Percentiles rank a stretch among this genome's conserved stretches.
Conservation (phyloP, 2,329 filamentous ascomycete species). For the Aspergillus ochraceoroseus region DNA sequence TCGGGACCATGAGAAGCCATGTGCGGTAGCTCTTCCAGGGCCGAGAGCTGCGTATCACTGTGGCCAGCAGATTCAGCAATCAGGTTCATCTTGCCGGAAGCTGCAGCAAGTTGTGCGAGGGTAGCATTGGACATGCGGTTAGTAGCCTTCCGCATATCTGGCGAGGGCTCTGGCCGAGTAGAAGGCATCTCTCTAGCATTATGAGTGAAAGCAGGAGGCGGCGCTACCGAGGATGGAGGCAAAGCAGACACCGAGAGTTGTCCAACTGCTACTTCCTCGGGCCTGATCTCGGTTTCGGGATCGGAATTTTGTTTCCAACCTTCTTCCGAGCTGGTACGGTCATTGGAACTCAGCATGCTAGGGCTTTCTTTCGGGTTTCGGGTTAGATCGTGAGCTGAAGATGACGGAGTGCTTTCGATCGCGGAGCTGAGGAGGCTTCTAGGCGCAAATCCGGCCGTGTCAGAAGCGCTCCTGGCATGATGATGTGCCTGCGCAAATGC, state of each 20-base stretch:
- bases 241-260: conserved; percentile 47
- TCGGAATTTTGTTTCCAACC: conserved; percentile 27
- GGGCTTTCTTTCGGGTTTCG: conserved; percentile 22
- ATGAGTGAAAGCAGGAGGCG: conserved; percentile 75
- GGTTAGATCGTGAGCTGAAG: conserved; percentile 36
- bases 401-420: conserved; percentile 33
- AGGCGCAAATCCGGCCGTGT: conserved; percentile 27
- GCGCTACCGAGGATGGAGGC: conserved; percentile 69
- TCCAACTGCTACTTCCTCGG: conserved; percentile 23
- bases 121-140: conserved; percentile 79
- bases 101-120: conserved; percentile 71
- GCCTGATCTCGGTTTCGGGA: conserved; percentile 22
- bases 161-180: conserved; percentile 66
- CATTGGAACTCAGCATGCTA: conserved; percentile 27
- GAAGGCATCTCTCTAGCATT: conserved; percentile 64
- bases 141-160: conserved; percentile 73
- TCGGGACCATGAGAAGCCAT: conserved; percentile 4
- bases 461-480: conserved; percentile 33
- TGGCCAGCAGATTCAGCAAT: conserved; percentile 33
- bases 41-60: conserved; percentile 38
- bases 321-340: conserved; percentile 41
- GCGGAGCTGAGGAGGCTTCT: conserved; percentile 17
- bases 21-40: conserved; percentile 26
- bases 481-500: conserved; percentile 19
- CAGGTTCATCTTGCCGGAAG: conserved; percentile 51